These are phyloP conservation scores for Suillus alpinus DNA, from an alignment of 768 basidiomycete genomes.

Conservation along the genomic window DNA sequence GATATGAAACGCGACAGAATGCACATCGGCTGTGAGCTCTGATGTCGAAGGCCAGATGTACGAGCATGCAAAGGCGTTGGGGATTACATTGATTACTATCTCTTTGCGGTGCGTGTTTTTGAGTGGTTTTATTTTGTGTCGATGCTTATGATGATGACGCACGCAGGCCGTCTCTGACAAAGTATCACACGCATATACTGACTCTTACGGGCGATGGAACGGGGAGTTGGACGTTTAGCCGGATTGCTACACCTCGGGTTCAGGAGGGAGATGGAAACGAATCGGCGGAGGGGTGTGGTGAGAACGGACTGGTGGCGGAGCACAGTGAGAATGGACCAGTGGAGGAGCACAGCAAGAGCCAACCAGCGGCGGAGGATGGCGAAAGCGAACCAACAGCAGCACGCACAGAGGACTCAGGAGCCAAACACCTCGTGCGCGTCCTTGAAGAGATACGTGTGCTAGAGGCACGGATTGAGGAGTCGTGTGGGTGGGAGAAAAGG, in stretches of 20 bases:
- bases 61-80: conserved; percentile 83
- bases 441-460: conserved; percentile 26
- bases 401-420: not conserved
- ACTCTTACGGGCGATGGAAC: conserved; percentile 72
- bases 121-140: not conserved
- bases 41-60: conserved; percentile 98
- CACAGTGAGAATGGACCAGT: not conserved
- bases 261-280: not conserved
- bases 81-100: conserved; percentile 91
- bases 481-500: conserved; percentile 24
- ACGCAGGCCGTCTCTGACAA: conserved; percentile 73
- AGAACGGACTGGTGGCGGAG: not conserved
- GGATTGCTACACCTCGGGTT: conserved; percentile 38
- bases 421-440: conserved; percentile 20
- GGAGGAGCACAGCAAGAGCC: not conserved
- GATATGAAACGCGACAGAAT: conserved; percentile 50
- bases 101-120: conserved; percentile 63
- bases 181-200: conserved; percentile 86
- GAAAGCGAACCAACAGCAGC: not conserved
- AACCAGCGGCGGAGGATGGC: not conserved
- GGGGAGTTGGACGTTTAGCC: conserved; percentile 67
- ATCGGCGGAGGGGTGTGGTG: not conserved
- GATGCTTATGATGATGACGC: not conserved
- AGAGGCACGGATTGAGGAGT: conserved; percentile 23
- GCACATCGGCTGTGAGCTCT: conserved; percentile 92